phyloP scores from a whole-genome alignment of 805 yeast genomes.

The Starmerella potacharoeniae region DNA sequence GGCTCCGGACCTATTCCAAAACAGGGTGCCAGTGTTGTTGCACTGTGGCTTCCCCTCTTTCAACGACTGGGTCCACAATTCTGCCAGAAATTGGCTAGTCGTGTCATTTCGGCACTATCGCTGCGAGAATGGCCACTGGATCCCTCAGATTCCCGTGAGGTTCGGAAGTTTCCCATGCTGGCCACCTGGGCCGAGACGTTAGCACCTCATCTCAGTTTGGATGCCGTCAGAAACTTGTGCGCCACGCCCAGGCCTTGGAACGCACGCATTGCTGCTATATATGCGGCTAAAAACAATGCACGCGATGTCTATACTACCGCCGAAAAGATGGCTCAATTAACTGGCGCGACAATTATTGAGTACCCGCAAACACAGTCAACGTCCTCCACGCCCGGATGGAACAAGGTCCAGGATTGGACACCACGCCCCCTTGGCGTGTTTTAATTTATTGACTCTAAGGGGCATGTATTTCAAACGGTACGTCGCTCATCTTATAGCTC shows the following conservation, averaged over 20 bases:
- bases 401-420: conserved; percentile 13
- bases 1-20: conserved; percentile 5
- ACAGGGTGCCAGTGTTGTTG: conserved; percentile 7
- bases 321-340: conserved; percentile 20
- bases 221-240: background rate
- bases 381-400: conserved; percentile 11
- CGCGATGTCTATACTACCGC: conserved; percentile 6
- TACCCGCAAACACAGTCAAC: background rate
- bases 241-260: conserved; percentile 24
- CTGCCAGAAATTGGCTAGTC: conserved; percentile 2
- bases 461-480: too few species aligned
- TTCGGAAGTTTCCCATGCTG: conserved; percentile 7
- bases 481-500: too few species aligned
- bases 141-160: background rate
- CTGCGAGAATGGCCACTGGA: conserved; percentile 19
- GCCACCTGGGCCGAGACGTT: conserved; percentile 20
- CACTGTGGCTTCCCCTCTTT: conserved; percentile 21
- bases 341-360: conserved; percentile 8
- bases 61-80: conserved; percentile 9
- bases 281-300: conserved; percentile 4
- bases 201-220: conserved; percentile 1
- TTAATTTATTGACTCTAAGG: background rate
- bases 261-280: conserved; percentile 17
- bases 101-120: conserved; percentile 5
- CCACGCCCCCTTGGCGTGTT: conserved; percentile 17